Percentiles rank a stretch among this genome's conserved stretches.
Evolutionary conservation across 371 early-diverging fungal genomes (phyloP).

Genomic region (Sporodiniella umbellata): DNA sequence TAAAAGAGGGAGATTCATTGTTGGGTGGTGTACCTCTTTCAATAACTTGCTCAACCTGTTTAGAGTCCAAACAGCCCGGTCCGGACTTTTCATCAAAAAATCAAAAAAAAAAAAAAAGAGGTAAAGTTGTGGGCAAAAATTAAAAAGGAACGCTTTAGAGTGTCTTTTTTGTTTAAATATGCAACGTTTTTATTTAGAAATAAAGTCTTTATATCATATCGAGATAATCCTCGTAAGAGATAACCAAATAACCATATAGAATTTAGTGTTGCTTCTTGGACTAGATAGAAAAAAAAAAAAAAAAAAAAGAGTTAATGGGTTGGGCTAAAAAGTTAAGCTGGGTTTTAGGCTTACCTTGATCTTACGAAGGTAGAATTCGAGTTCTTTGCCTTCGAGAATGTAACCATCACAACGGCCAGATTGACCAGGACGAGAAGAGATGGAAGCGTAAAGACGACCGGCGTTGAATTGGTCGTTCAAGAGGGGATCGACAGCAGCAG

Average conservation of each 20-base stretch:
- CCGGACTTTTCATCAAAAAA: not conserved
- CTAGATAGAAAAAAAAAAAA: conserved; percentile 13
- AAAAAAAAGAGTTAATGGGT: not conserved
- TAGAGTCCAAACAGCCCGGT: no score
- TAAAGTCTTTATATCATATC: no score
- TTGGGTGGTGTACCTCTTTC: not conserved
- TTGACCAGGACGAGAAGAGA: conserved; percentile 99
- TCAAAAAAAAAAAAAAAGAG: not conserved
- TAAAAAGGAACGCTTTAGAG: no score
- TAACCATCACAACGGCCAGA: conserved; percentile 97
- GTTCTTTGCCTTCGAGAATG: conserved; percentile 98
- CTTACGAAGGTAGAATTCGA: conserved; percentile 92
- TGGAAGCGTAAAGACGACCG: conserved; percentile 92
- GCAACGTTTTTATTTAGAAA: not conserved
- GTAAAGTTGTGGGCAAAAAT: no score
- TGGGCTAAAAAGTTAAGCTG: not conserved
- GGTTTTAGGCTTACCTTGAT: conserved; percentile 58
- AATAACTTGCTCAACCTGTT: not conserved
- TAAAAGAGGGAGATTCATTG: conserved; percentile 25
- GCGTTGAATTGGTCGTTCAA: conserved; percentile 93
- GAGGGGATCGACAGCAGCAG: conserved; percentile 80
- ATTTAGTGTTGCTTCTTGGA: conserved; percentile 29
- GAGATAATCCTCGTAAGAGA: not conserved
- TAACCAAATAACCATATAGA: not conserved
- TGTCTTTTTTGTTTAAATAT: not conserved